Conservation (phyloP, 441 rosid genomes). For the Caryocar brasiliense region DNA sequence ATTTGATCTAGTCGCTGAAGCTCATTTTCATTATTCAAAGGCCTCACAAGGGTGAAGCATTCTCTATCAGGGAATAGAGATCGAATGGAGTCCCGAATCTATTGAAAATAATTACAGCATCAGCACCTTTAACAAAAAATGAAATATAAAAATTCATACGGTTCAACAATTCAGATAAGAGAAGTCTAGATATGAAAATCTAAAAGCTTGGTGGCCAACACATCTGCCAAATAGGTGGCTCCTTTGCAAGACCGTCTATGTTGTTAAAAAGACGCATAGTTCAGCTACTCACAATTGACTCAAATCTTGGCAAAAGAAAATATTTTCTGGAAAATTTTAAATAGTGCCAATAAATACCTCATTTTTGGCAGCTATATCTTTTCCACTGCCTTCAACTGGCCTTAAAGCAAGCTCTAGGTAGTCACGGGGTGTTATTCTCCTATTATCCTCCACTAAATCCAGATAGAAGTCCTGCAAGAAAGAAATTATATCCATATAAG, state of each 20-base stretch:
- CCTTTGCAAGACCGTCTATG: neutral
- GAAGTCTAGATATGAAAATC: neutral
- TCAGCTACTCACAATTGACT: neutral
- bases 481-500: no score
- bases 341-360: conserved; percentile 45
- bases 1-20: conserved; percentile 88
- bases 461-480: conserved; percentile 77
- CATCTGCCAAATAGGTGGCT: neutral
- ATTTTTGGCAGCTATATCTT: conserved; percentile 78
- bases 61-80: conserved; percentile 93
- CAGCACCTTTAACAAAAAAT: conserved; percentile 11
- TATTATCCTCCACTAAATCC: conserved; percentile 75
- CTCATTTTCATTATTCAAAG: conserved; percentile 71
- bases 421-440: conserved; percentile 86
- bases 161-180: neutral
- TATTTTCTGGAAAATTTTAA: neutral
- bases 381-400: conserved; percentile 77
- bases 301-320: no score
- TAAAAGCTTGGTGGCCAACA: neutral
- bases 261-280: neutral
- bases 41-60: conserved; percentile 85
- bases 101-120: conserved; percentile 16
- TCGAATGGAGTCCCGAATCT: conserved; percentile 88
- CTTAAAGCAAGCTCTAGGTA: conserved; percentile 85
- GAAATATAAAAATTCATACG: neutral